Evolutionary conservation across 345 rosid genomes (phyloP), one percentile per base, ranked within the genome.

Genomic region (Eucalyptus melliodora): DNA sequence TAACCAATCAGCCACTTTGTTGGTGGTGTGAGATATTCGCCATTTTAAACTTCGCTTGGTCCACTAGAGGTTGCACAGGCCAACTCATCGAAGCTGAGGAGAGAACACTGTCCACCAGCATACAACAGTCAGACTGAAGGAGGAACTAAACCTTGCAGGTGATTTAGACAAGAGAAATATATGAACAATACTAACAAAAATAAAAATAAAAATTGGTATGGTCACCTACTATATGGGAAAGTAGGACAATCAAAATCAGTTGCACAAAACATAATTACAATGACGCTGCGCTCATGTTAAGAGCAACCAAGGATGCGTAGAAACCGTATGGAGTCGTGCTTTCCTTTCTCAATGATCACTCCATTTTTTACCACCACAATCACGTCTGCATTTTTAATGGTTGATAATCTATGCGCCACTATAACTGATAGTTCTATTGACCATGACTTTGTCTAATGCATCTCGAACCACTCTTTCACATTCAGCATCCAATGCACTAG

Each of bases 291-390:
- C 88, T 90, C 27, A 6, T 92, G 88, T 95, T 92, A 80, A 94
- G 94, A 37, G 93, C 89, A 16, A 93, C 91, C 27, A 94, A 90
- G 82, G 94, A 91, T 9, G 95, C 92, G 40, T 93, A 94, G 69
- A 90, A 80, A 7, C 96, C 95, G 87, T 88, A 93, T 69, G 90
- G 89, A 88, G 42, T 92, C 96, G 51, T 90, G 91, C 89, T 94
- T 82, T 16, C 96, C 96, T 89, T 93, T 93, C 92, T 95, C 97
- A 47, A 91, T 94, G 49, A 95, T 91, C 15, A 89, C 92, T n/a
- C 95, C 95, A 87, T 93, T 94, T 90, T 93, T 94, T 6, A 95
- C 92, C 89, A 92, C 95, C 1, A 94, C 96, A 19, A 94, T 94
- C 16, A 94, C 87, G 87, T 95, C 97, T 5, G 96, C 96, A 42